phyloP scores from a whole-genome alignment of 306 rosid genomes.

The Trifolium fragiferum region DNA sequence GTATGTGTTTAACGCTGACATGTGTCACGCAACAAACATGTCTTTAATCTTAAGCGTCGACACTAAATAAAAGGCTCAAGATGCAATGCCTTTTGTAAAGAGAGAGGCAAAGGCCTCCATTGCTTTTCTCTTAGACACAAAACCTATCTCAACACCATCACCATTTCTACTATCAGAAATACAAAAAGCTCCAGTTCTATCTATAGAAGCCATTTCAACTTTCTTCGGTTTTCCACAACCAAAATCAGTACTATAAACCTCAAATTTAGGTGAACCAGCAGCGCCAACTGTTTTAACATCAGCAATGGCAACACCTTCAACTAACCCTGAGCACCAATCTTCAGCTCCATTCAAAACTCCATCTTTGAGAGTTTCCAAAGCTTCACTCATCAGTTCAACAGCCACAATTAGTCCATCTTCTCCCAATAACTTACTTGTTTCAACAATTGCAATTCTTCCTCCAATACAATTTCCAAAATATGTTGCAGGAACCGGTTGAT shows the following conservation, averaged over 20 bases:
- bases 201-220: conserved; percentile 58
- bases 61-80: not conserved
- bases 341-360: conserved; percentile 46
- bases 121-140: conserved; percentile 34
- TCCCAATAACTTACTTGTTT: conserved; percentile 31
- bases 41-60: too few relatives aligned
- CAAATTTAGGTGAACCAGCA: conserved; percentile 63
- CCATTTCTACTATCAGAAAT: conserved; percentile 48
- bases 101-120: conserved; percentile 46
- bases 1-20: too few relatives aligned
- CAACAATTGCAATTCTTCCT: not conserved
- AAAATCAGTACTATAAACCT: conserved; percentile 54
- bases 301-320: not conserved
- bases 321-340: conserved; percentile 15
- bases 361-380: conserved; percentile 47
- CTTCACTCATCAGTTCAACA: conserved; percentile 27
- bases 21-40: not conserved
- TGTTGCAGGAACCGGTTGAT: conserved; percentile 47
- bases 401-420: conserved; percentile 43
- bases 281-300: conserved; percentile 18
- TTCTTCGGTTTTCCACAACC: conserved; percentile 68
- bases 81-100: conserved; percentile 35
- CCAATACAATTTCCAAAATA: conserved; percentile 66
- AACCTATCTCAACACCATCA: conserved; percentile 52
- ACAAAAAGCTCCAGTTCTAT: conserved; percentile 44